Base-by-base conservation (phyloP, 495 filamentous ascomycete genomes). In the Hypoxylon rickii region DNA sequence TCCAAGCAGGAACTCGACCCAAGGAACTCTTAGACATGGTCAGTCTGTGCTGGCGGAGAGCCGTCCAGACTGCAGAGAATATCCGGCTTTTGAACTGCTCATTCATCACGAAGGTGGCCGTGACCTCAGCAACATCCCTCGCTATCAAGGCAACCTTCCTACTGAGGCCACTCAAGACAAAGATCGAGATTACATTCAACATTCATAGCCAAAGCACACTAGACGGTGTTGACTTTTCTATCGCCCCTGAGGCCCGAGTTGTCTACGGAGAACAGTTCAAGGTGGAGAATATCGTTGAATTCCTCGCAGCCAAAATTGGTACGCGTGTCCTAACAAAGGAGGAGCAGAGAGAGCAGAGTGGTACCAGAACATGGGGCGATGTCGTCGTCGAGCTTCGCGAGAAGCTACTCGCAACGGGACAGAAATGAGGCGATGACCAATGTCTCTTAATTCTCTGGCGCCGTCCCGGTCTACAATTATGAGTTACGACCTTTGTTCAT, bases 211-310 rank as follows among this genome's bases (percentile, higher is more conserved):
- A 51, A 51, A 51, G 53, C 32, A 55, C 41, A 1, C 56, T 15
- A 10, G 43, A 41, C 7, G 73, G 77, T 18, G 42, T 86, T 29
- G 73, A 71, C n/a, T 74, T 83, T n/a, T 67, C 62, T 0, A 67
- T 82, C 5, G 44, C 50, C 18, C 75, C 76, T 1, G 71, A 67
- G 26, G 86, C 78, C 1, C 70, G 66, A 43, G 81, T 88, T 2
- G 76, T 83, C 5, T 90, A 90, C 68, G 87, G 87, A 1, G 86
- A 89, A 64, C 72, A 70, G 47, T 86, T 87, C 55, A 84, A 83
- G 41, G 77, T 76, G 64, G 76, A 71, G 16, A 87, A 85, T 63
- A 84, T 90, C 75, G 70, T 52, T 20, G 83, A 86, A 41, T 88
- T 86, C 53, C 60, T 88, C 36, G 57, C 68, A 19, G 70, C 66